Conservation (phyloP, 805 yeast species). For the Jamesozyma piceae region DNA sequence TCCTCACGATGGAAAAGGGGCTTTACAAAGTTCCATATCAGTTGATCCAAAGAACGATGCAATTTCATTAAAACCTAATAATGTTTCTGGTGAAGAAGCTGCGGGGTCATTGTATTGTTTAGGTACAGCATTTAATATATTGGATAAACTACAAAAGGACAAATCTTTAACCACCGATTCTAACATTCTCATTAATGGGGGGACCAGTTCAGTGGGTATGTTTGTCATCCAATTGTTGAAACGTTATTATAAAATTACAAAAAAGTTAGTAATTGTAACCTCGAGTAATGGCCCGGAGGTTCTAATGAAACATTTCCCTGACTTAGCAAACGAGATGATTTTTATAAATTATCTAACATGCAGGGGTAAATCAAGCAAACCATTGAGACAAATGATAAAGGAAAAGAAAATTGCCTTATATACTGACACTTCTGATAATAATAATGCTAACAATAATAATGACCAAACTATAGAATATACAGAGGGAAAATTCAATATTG, state of each 20-base stretch:
- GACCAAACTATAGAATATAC: constrained; percentile 21
- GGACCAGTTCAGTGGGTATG: constrained; percentile 63
- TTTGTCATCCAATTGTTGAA: constrained; percentile 53
- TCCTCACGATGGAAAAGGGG: constrained; percentile 42
- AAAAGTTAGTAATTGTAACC: constrained; percentile 47
- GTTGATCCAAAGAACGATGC: constrained; percentile 46
- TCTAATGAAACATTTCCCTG: constrained; percentile 35
- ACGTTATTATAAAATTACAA: constrained; percentile 36
- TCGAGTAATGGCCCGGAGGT: constrained; percentile 43
- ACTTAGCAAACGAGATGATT: constrained; percentile 33
- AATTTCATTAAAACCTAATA: constrained; percentile 39
- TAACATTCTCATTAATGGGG: constrained; percentile 62
- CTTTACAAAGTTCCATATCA: constrained; percentile 48
- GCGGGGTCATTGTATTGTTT: constrained; percentile 55
- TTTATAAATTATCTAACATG: constrained; percentile 27
- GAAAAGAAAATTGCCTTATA: constrained; percentile 25
- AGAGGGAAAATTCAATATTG: constrained; percentile 47
- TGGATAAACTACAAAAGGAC: constrained; percentile 26
- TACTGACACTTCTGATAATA: constrained; percentile 17
- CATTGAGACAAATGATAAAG: constrained; percentile 24
- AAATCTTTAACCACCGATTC: constrained; percentile 32
- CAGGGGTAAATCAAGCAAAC: constrained; percentile 29
- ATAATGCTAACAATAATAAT: too few relatives aligned
- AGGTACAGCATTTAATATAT: constrained; percentile 50
- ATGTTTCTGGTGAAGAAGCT: constrained; percentile 43